Evolutionary conservation across 768 basidiomycete species (phyloP), one percentile per base, ranked within the genome.

Genomic region (Melanogaster broomeanus): DNA sequence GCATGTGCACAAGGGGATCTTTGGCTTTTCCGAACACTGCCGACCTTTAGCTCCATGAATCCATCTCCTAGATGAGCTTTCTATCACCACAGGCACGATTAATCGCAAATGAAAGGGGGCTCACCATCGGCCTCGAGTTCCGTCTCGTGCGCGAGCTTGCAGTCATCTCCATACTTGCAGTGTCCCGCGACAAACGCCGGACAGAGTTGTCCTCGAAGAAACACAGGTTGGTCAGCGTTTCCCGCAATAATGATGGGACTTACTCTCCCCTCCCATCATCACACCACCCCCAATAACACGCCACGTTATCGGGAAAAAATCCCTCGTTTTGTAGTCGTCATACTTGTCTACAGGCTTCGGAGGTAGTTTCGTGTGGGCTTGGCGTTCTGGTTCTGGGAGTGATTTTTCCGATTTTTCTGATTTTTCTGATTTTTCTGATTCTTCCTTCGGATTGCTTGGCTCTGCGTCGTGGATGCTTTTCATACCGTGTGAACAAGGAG

Each of bases 231-330:
- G 9, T 24, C 12, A 22, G 19, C 27, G 13, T 18, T 6, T 25
- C n/a, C 25, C 3, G 34, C 25, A 49, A 24, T 43, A 18, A 18
- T 18, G 35, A 45, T 3, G 16, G 4, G n/a, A 60, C 66, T 58
- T 53, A 69, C 67, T 51, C 12, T 60, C 53, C 13, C 67, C 80
- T 53, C 77, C 78, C 75, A 89, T 77, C 67, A 80, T 75, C n/a
- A 89, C 88, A 3, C 88, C 88, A 13, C 88, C 88, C 0, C 88
- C 86, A 45, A 90, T 85, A 12, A 90, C 87, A 38, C 88, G 77
- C 88, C 88, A 90, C 4, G 79, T 76, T 41, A 90, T 75, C 24
- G 87, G 86, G 57, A 81, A 84, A 64, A 73, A 85, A 51, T 77
- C 77, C 55, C 70, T 82, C 60, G 73, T 66, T 37, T 61, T 67